A percentile compares a stretch with the other conserved stretches of the same genome.
These are phyloP conservation scores for Hibiscus syriacus DNA, from an alignment of 345 rosid species.

Conservation along the genomic window DNA sequence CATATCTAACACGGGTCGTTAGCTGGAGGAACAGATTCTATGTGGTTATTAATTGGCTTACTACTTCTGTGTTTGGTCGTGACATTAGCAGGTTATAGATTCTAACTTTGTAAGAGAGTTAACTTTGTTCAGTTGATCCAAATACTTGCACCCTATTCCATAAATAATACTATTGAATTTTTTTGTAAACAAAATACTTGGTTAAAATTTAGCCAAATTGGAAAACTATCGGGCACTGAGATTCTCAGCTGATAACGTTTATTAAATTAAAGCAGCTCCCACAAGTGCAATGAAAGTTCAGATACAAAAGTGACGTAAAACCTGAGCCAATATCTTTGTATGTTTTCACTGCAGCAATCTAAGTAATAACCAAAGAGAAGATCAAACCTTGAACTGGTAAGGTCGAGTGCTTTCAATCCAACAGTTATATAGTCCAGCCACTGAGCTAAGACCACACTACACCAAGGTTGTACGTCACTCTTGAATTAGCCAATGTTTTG, in stretches of 20 bases:
- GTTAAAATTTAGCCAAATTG: not conserved
- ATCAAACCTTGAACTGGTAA: not conserved
- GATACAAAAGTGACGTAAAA: not conserved
- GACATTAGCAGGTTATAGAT: constrained; percentile 68
- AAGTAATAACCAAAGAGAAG: not conserved
- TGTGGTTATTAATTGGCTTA: constrained; percentile 78
- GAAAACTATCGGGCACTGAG: not conserved
- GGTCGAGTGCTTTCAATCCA: not conserved
- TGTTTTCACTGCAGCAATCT: not conserved
- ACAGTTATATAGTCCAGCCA: not conserved
- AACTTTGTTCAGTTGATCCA: not conserved
- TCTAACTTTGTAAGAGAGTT: not conserved
- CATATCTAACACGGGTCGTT: constrained; percentile 80
- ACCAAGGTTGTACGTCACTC: constrained; percentile 22
- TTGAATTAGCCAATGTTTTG: constrained; percentile 34
- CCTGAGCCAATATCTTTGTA: not conserved
- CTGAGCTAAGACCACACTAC: not conserved
- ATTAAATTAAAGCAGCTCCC: not conserved
- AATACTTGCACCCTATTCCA: not conserved
- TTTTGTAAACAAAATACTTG: not conserved
- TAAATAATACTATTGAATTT: not conserved
- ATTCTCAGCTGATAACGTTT: no score
- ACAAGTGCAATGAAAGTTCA: not conserved
- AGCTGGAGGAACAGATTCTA: constrained; percentile 95
- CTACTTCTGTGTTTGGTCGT: constrained; percentile 80